Conservation (phyloP, 805 yeast species). For the Jamesozyma jinghongensis region DNA sequence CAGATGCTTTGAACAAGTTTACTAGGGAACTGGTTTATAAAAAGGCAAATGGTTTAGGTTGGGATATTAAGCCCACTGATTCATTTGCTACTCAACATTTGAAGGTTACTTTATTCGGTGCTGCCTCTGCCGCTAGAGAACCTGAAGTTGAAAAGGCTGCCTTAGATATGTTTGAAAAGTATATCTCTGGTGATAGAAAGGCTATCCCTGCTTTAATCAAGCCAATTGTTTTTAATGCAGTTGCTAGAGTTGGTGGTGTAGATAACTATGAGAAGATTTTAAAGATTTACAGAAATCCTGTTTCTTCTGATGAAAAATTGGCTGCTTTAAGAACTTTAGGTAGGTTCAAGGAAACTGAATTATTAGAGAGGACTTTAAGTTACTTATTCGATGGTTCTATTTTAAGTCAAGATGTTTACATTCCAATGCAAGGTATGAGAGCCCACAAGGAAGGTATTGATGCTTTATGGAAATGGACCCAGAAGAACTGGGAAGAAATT, state of each 20-base stretch:
- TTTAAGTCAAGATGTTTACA: constrained; percentile 65
- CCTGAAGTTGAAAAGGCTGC: constrained; percentile 40
- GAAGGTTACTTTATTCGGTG: constrained; percentile 51
- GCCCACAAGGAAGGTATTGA: constrained; percentile 55
- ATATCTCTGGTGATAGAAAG: constrained; percentile 50
- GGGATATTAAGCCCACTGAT: constrained; percentile 49
- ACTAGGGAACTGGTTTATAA: constrained; percentile 45
- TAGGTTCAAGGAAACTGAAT: constrained; percentile 41
- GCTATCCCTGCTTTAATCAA: constrained; percentile 72
- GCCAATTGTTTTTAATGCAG: constrained; percentile 54
- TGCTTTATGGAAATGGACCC: constrained; percentile 66
- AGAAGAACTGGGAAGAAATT: constrained; percentile 62
- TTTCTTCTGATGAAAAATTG: constrained; percentile 54
- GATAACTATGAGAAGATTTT: constrained; percentile 55
- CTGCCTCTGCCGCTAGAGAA: constrained; percentile 50
- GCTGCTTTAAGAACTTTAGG: constrained; percentile 67
- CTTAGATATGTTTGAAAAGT: constrained; percentile 42
- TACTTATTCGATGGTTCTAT: constrained; percentile 49
- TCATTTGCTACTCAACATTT: constrained; percentile 56
- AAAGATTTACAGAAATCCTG: constrained; percentile 51
- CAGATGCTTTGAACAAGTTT: constrained; percentile 43
- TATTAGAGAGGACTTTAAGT: constrained; percentile 48
- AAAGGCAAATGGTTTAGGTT: constrained; percentile 51
- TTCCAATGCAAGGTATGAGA: constrained; percentile 69
- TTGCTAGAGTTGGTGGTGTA: constrained; percentile 52